Evolutionary conservation across 345 rosid genomes (phyloP), one percentile per base, ranked within the genome.

Genomic region (Triadica sebifera): DNA sequence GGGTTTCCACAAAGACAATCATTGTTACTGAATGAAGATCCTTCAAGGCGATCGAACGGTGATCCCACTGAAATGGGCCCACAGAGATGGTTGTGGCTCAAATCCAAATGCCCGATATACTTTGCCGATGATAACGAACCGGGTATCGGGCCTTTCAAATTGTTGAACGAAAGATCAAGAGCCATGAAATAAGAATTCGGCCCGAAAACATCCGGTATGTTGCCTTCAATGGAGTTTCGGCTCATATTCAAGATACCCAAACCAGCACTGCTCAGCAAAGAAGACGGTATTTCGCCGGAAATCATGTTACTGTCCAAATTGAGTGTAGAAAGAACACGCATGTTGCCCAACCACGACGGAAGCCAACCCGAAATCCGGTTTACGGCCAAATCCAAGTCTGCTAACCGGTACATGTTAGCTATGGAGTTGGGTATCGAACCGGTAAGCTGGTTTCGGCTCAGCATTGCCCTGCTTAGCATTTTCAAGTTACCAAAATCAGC

Each of bases 1-100:
- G 97, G 98, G 52, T 87, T 90, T 56, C 98, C 97, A 69, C 97
- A 90, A 20, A 92, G 83, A 71, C 98, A 92, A 65, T 92, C 92
- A 43, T 94, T 94, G 80, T 74, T 75, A 45, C 59, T 77, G 66
- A 90, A 90, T 43, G 98, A 94, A 20, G 97, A 70, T 41, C 85
- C 86, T 65, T 87, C 95, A 0, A 89, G 84, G 67, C 81, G 92
- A 69, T 88, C 95, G 68, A 94, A 94, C 16, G 98, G 97, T 62
- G 85, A 75, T 10, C 98, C 98, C 1, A 50, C 57, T 7, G 98
- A 97, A 61, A 94, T 94, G 12, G 88, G 59, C 57, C 97, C 98
- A 73, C 98, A 94, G 8, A 94, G 89, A 85, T 78, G 92, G 83
- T 94, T 94, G 63, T 92, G 87, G 81, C 98, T 94, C 69, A 94